Conservation (phyloP, 1,284 basidiomycete species). For the Trichosporon asahii region DNA sequence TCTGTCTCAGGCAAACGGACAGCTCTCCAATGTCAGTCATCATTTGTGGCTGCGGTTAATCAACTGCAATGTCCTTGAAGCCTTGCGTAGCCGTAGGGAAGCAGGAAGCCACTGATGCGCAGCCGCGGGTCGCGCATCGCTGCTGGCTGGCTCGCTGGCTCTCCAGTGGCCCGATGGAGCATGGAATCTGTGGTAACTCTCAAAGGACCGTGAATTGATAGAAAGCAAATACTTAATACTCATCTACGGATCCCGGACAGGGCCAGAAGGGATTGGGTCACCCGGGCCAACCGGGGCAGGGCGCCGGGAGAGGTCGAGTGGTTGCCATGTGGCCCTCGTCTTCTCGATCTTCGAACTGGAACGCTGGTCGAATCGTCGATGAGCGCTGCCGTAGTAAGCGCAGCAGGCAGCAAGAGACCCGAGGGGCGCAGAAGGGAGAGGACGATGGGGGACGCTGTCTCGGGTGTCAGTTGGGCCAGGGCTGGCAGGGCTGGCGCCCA, state of each 20-base stretch:
- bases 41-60: background rate
- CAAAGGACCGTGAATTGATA: background rate
- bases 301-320: too few species aligned
- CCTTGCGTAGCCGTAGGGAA: background rate
- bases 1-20: background rate
- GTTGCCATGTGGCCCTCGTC: background rate
- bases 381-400: too few species aligned
- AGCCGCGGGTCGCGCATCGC: background rate
- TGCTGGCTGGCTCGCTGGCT: too few species aligned
- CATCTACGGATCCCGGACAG: background rate
- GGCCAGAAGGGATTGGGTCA: background rate
- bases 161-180: too few species aligned
- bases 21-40: background rate
- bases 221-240: slow-evolving; percentile 1
- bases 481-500: background rate
- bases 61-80: background rate
- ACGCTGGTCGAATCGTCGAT: background rate
- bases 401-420: too few species aligned
- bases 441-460: background rate
- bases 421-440: too few species aligned
- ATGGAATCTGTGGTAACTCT: background rate
- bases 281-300: background rate
- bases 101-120: background rate
- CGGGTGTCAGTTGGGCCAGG: background rate
- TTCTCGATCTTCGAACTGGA: background rate